These are phyloP conservation scores for Lepidium aucheri DNA, from an alignment of 345 rosid species.

Conservation along the genomic window DNA sequence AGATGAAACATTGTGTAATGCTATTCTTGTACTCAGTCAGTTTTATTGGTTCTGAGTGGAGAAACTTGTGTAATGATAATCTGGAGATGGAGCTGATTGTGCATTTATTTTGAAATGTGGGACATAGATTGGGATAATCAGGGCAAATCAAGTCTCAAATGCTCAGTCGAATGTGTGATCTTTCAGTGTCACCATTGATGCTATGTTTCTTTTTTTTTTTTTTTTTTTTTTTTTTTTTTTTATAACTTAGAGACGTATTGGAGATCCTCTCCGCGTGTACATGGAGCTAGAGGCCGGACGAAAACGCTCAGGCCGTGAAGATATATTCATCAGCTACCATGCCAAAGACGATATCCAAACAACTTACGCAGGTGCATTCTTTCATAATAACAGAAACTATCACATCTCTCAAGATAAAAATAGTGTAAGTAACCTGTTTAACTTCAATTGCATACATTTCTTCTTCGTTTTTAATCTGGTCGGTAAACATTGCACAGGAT, in stretches of 20 bases:
- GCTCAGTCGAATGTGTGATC: not conserved
- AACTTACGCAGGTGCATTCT: constrained; percentile 87
- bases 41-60: not conserved
- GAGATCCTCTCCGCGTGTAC: constrained; percentile 87
- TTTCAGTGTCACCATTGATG: not conserved
- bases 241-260: constrained; percentile 44
- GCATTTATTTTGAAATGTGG: not conserved
- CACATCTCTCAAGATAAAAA: constrained; percentile 54
- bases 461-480: not conserved
- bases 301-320: constrained; percentile 73
- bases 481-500: constrained; percentile 30
- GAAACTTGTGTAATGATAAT: not conserved
- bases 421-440: constrained; percentile 38
- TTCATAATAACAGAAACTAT: constrained; percentile 82
- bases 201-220: constrained; percentile 1
- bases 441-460: not conserved
- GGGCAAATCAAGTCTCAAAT: not conserved
- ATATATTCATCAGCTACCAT: constrained; percentile 86
- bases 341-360: constrained; percentile 77
- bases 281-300: constrained; percentile 96
- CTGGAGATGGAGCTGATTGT: not conserved
- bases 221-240: not conserved
- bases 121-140: not conserved
- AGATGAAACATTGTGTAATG: not conserved
- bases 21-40: not conserved